Percentiles rank a stretch among this genome's conserved stretches.
Evolutionary conservation across 108 stramenopile genomes (phyloP).

Genomic region (Nitzschia sp.): DNA sequence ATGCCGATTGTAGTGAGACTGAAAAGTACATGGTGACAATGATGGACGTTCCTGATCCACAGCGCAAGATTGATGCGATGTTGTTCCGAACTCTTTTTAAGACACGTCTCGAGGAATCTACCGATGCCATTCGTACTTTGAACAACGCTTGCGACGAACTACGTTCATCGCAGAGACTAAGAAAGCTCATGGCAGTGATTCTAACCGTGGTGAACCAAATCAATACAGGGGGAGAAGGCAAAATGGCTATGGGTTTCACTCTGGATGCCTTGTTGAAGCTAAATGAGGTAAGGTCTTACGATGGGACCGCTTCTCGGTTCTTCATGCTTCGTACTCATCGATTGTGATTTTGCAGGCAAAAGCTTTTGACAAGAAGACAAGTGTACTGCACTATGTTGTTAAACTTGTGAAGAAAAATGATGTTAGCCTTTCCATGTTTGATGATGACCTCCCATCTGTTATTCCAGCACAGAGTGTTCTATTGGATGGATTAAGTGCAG

Average conservation of each 20-base stretch:
- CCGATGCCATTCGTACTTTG: constrained; percentile 53
- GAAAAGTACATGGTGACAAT: constrained; percentile 86
- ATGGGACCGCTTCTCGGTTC: neutral
- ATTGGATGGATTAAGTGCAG: constrained; percentile 54
- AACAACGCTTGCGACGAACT: constrained; percentile 84
- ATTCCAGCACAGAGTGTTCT: constrained; percentile 59
- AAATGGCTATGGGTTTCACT: constrained; percentile 86
- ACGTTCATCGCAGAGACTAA: constrained; percentile 59
- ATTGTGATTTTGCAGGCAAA: constrained; percentile 64
- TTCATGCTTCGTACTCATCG: neutral
- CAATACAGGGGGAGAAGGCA: constrained; percentile 85
- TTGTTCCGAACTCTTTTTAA: constrained; percentile 80
- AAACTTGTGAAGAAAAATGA: constrained; percentile 77
- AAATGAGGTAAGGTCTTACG: constrained; percentile 64
- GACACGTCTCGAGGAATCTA: constrained; percentile 64
- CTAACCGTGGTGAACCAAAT: constrained; percentile 90
- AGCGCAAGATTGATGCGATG: constrained; percentile 77
- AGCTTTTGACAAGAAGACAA: constrained; percentile 95
- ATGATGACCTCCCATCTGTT: constrained; percentile 64
- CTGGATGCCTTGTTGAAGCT: constrained; percentile 93
- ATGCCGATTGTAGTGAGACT: constrained; percentile 65
- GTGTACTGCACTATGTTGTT: constrained; percentile 89
- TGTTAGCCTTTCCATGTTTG: constrained; percentile 55
- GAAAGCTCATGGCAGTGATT: constrained; percentile 88
- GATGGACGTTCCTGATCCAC: constrained; percentile 62